Percentiles rank a stretch among this genome's conserved stretches.
Conservation (phyloP, 2,329 filamentous ascomycete genomes). For the Phyllosticta citrichinensis region DNA sequence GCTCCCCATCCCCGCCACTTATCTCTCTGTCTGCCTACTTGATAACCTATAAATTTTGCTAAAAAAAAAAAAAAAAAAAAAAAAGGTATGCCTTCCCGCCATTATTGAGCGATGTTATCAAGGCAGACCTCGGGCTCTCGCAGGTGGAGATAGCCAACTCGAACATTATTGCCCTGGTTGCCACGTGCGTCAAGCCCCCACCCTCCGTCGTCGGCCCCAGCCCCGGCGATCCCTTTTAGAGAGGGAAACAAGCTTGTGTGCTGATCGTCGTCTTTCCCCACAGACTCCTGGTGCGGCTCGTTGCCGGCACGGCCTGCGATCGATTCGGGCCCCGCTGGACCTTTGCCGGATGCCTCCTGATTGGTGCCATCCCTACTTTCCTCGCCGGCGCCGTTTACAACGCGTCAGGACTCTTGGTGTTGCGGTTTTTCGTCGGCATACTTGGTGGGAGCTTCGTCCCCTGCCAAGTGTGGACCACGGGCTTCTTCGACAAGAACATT, state of each 20-base stretch:
- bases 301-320: constrained; percentile 79
- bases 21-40: background rate
- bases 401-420: constrained; percentile 56
- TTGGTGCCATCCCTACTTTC: constrained; percentile 71
- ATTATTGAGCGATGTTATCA: constrained; percentile 68
- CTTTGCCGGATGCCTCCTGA: constrained; percentile 66
- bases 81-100: constrained; percentile 79
- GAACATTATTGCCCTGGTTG: constrained; percentile 67
- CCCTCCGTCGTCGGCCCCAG: background rate
- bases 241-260: constrained; percentile 45
- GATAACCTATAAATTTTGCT: background rate
- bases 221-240: background rate
- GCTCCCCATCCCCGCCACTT: background rate
- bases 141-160: constrained; percentile 71
- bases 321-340: constrained; percentile 69
- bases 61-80: constrained; percentile 25
- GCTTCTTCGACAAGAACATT: constrained; percentile 87
- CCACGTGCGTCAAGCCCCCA: constrained; percentile 27
- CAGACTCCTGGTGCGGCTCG: constrained; percentile 59
- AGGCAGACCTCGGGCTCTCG: constrained; percentile 63
- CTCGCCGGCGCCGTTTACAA: constrained; percentile 68
- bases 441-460: constrained; percentile 71
- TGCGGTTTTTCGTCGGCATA: constrained; percentile 73
- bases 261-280: constrained; percentile 14
- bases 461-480: constrained; percentile 87